Evolutionary conservation across 2,329 filamentous ascomycete species (phyloP).

Genomic region (Trichoderma sp.): DNA sequence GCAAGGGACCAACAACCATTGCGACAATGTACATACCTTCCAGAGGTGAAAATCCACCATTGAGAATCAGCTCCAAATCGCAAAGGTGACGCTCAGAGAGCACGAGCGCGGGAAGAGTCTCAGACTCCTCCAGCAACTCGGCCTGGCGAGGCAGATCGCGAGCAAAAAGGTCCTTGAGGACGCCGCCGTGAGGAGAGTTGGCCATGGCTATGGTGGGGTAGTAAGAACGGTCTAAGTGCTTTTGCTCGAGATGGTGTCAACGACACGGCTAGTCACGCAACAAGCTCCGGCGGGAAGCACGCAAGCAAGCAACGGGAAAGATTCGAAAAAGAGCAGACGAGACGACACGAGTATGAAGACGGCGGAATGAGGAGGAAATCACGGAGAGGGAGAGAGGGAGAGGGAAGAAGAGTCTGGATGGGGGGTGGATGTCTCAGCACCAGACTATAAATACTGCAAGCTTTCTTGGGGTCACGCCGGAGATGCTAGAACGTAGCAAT

Average conservation of each 20-base stretch:
- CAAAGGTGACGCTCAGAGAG: conserved; percentile 94
- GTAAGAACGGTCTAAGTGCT: not conserved
- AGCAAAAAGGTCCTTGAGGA: conserved; percentile 96
- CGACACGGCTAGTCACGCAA: conserved; percentile 1
- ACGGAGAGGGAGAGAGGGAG: not conserved
- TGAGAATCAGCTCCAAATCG: conserved; percentile 95
- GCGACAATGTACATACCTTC: conserved; percentile 63
- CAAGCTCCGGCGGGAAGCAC: conserved; percentile 7
- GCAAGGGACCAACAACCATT: not conserved
- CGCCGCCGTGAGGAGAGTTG: conserved; percentile 78
- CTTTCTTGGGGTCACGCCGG: not conserved
- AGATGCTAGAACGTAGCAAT: conserved; percentile 8
- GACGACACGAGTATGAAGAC: not conserved
- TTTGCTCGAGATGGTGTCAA: conserved; percentile 4
- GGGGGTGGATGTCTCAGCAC: not conserved
- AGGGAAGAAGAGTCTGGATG: not conserved
- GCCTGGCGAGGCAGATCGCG: conserved; percentile 81
- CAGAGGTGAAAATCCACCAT: conserved; percentile 94
- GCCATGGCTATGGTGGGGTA: conserved; percentile 47
- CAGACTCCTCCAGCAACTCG: conserved; percentile 79
- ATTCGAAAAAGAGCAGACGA: not conserved
- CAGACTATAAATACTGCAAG: conserved; percentile 11
- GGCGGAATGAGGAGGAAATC: not conserved
- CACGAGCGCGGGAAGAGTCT: conserved; percentile 77
- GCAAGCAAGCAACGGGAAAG: not conserved